These are phyloP conservation scores for Teratosphaeria pseudoeucalypti DNA, from an alignment of 2,329 filamentous ascomycete species.

Conservation along the genomic window DNA sequence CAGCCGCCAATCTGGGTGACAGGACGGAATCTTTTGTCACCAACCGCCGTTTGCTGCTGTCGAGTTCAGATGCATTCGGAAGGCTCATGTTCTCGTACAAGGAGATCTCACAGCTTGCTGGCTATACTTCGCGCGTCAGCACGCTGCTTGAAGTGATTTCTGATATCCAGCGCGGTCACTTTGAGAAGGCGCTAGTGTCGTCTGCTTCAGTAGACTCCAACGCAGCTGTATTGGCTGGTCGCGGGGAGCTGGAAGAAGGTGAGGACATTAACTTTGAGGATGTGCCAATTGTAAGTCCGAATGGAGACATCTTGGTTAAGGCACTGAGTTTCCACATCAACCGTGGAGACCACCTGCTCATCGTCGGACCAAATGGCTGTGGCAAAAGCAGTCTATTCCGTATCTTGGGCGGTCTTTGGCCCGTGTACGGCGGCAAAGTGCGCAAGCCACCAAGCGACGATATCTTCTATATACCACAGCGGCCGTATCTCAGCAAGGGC, in stretches of 20 bases:
- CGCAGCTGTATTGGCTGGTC: slow-evolving; percentile 67
- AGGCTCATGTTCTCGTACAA: slow-evolving; percentile 97
- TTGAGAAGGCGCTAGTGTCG: slow-evolving; percentile 93
- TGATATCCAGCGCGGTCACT: slow-evolving; percentile 79
- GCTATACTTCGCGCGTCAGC: slow-evolving; percentile 86
- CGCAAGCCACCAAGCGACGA: slow-evolving; percentile 82
- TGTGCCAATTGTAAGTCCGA: slow-evolving; percentile 93
- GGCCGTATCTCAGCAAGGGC: slow-evolving; percentile 84
- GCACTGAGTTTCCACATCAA: slow-evolving; percentile 79
- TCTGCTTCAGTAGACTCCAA: slow-evolving; percentile 75
- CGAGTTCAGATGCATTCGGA: slow-evolving; percentile 89
- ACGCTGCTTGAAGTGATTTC: slow-evolving; percentile 88
- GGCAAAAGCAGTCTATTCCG: slow-evolving; percentile 94
- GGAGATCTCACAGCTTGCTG: slow-evolving; percentile 89
- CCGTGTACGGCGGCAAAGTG: slow-evolving; percentile 89
- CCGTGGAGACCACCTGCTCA: slow-evolving; percentile 80
- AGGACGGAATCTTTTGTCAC: slow-evolving; percentile 64
- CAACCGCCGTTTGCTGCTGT: slow-evolving; percentile 81
- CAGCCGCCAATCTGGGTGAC: slow-evolving; percentile 10
- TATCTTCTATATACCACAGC: slow-evolving; percentile 97
- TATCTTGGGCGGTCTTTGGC: slow-evolving; percentile 92
- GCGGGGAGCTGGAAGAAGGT: slow-evolving; percentile 74
- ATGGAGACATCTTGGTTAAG: slow-evolving; percentile 82
- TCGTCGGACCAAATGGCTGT: slow-evolving; percentile 93
- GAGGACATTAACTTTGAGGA: slow-evolving; percentile 73